Evolutionary conservation across 2,329 filamentous ascomycete genomes (phyloP), one percentile per base, ranked within the genome.

Genomic region (Pochonia chlamydosporia): DNA sequence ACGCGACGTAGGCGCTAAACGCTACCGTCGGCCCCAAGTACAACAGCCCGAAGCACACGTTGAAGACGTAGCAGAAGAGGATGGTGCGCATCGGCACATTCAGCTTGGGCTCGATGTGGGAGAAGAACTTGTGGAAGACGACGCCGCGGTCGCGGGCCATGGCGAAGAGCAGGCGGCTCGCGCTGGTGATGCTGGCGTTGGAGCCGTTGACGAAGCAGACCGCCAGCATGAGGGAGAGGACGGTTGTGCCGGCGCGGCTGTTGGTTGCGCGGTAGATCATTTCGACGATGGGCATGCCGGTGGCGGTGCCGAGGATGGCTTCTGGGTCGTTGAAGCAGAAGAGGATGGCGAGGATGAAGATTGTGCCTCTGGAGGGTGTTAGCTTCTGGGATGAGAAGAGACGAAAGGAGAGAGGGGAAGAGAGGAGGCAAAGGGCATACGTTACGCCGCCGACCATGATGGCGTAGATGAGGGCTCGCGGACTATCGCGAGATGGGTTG

Each of bases 131-230:
- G 26, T 59, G 61, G 46, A 61, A 66, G 2, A 64, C 54, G 6
- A 66, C 60, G 7, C 66, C 70, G 35, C 61, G 63, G 46, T 74
- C 73, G 44, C 73, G 64, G 5, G 73, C 73, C 62, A 76, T 74
- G 5, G 70, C 59, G 50, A 63, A 74, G 11, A 71, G 51, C 13
- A 75, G 60, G 28, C 72, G 59, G 30, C 64, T 72, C 1, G 64
- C 68, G 44, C 63, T 70, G 8, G 69, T 73, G 7, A 71, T 61
- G 33, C 66, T 68, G 1, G 68, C 70, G n/a, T 66, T 68, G 8
- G 68, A 71, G 14, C 71, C 72, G 24, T 72, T 70, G 36, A 74
- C 60, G 40, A 74, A 73, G 50, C 71, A 73, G 0, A 74, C 55
- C 1, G 61, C 62, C 0, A 74, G 52, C 55, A 69, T 65, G 20